Base-by-base conservation (phyloP, 257 asterid species). In the Jasminum sambac region DNA sequence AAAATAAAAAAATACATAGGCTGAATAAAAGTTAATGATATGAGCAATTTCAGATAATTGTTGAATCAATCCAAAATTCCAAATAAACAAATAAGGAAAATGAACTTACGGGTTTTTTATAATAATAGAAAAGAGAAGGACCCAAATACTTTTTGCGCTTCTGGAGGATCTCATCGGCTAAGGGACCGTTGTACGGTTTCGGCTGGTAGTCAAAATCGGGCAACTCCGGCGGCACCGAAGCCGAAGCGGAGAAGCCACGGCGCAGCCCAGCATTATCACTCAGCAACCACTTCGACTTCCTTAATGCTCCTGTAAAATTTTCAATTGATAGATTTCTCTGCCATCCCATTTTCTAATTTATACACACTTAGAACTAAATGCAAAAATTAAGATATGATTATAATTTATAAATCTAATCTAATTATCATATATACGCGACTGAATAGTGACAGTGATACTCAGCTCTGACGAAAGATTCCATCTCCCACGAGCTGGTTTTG, bases 81-180 rank as follows among this genome's bases (percentile, higher is more conserved):
- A 39, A 23, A 63, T 25, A 68, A 8, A 17, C 11, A 17, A 0
- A 57, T 13, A 17, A 16, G 4, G 21, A 48, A 11, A 48, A 13
- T 11, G 55, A 60, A 59, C 84, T 84, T 81, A 93, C 98, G 73
- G 98, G 98, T 60, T 87, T 93, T 64, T 93, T 87, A 69, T 90
- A 93, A 86, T 63, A 93, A 76, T 93, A 76, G 67, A 93, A 93
- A 11, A 93, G 89, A 25, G 98, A 93, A 0, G 98, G 94, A 21
- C 97, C 97, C 87, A 90, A 78, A 66, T 68, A 93, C 73, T 83
- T 78, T 70, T 84, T 86, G 34, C 98, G 89, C 83, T 94, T 94
- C 80, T 76, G 87, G 38, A 89, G 59, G 59, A 94, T 87, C 72
- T 89, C 91, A 48, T 91, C 97, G 26, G 90, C 96, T 2, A 71